Percentiles rank a stretch among this genome's conserved stretches.
Conservation (phyloP, 805 yeast species). For the Metschnikowia santaceciliae region DNA sequence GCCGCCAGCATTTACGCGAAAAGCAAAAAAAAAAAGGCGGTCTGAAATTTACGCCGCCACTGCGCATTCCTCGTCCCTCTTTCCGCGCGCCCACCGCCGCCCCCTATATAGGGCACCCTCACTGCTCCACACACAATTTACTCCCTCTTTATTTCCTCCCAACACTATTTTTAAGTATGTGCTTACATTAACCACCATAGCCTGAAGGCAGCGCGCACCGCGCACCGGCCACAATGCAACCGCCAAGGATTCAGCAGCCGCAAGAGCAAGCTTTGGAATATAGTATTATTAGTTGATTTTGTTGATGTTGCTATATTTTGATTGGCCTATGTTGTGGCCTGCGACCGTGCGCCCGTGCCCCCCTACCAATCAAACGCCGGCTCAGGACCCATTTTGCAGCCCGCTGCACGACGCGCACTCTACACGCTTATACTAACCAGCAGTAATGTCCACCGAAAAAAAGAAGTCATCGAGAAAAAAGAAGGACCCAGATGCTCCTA, state of each 20-base stretch:
- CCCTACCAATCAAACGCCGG: not conserved
- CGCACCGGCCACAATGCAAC: slow-evolving; percentile 4
- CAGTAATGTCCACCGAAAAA: slow-evolving; percentile 32
- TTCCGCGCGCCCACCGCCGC: slow-evolving; percentile 16
- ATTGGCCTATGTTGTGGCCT: not conserved
- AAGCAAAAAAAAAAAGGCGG: slow-evolving; percentile 9
- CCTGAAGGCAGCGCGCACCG: slow-evolving; percentile 13
- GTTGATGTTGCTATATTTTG: slow-evolving; percentile 1
- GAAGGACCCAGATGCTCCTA: slow-evolving; percentile 96
- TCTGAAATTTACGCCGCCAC: slow-evolving; percentile 17
- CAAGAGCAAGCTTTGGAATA: not conserved
- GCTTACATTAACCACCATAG: slow-evolving; percentile 5
- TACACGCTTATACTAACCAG: slow-evolving; percentile 8
- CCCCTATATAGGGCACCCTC: slow-evolving; percentile 20
- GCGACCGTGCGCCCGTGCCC: not conserved
- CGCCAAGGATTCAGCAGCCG: not conserved
- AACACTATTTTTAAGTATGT: slow-evolving; percentile 19
- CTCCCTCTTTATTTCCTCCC: slow-evolving; percentile 19
- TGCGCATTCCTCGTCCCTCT: slow-evolving; percentile 17
- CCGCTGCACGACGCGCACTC: slow-evolving; percentile 2
- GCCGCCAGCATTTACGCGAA: not conserved
- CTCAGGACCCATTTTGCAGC: not conserved
- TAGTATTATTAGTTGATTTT: not conserved
- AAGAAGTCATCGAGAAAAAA: slow-evolving; percentile 44
- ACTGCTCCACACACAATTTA: slow-evolving; percentile 14